phyloP scores from a whole-genome alignment of 2,329 filamentous ascomycete species.

The Celoporthe dispersa region DNA sequence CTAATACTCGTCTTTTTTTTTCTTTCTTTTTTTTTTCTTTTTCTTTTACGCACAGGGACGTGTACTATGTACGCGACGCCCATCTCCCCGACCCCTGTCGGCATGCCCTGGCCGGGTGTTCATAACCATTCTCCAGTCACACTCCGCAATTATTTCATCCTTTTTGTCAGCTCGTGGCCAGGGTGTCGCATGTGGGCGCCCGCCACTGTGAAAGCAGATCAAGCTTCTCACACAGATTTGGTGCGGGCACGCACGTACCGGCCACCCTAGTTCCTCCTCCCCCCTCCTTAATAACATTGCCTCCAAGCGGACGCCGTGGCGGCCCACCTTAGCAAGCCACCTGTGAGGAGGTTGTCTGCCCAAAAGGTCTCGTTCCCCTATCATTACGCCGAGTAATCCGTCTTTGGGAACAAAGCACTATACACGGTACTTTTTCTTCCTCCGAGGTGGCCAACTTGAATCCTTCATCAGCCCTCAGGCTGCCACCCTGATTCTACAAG shows the following conservation, averaged over 20 bases:
- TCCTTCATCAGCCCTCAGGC: not conserved
- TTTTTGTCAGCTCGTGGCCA: slow-evolving; percentile 6
- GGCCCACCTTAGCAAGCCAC: slow-evolving; percentile 18
- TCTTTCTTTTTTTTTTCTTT: not conserved
- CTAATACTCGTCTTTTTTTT: not conserved
- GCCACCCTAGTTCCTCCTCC: slow-evolving; percentile 17
- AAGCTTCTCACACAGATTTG: slow-evolving; percentile 25
- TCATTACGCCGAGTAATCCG: slow-evolving; percentile 13
- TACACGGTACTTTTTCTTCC: slow-evolving; percentile 15
- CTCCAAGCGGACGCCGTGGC: slow-evolving; percentile 29
- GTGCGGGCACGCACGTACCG: slow-evolving; percentile 12
- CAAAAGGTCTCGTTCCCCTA: not conserved
- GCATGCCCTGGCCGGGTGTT: slow-evolving; percentile 10
- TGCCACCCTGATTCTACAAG: slow-evolving; percentile 15
- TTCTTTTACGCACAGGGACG: not conserved
- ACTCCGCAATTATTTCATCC: slow-evolving; percentile 17
- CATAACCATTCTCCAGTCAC: slow-evolving; percentile 5
- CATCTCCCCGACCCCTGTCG: slow-evolving; percentile 6
- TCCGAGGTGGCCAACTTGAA: not conserved
- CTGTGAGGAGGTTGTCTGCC: not conserved
- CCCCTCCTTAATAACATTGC: slow-evolving; percentile 26
- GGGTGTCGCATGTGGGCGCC: slow-evolving; percentile 26
- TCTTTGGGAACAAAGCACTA: slow-evolving; percentile 9
- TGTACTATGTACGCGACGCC: slow-evolving; percentile 2
- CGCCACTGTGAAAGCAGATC: slow-evolving; percentile 12